Percentiles rank a stretch among this genome's conserved stretches.
phyloP scores from a whole-genome alignment of 208 protist genomes.

The Trichomonas vaginalis region DNA sequence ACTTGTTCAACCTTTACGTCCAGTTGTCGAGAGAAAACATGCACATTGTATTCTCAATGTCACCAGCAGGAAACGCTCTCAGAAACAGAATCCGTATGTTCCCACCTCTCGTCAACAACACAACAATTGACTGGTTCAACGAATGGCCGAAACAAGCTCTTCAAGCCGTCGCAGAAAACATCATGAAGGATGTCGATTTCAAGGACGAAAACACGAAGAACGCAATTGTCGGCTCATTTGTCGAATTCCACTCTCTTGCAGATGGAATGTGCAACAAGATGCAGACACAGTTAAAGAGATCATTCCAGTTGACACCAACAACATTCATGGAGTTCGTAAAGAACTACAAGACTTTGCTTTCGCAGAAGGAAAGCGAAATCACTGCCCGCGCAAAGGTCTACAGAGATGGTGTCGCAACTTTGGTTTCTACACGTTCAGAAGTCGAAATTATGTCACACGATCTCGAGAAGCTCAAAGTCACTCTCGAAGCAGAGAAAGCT shows the following conservation, averaged over 20 bases:
- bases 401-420: conserved; percentile 46
- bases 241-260: conserved; percentile 70
- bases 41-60: conserved; percentile 87
- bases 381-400: conserved; percentile 41
- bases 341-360: conserved; percentile 70
- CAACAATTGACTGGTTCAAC: conserved; percentile 92
- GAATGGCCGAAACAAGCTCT: conserved; percentile 89
- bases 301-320: conserved; percentile 92
- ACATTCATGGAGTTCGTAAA: conserved; percentile 83
- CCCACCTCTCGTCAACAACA: conserved; percentile 83
- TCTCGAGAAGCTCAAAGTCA: conserved; percentile 52
- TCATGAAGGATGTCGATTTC: conserved; percentile 59
- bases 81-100: conserved; percentile 83
- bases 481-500: conserved; percentile 48
- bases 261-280: conserved; percentile 60
- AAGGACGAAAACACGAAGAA: conserved; percentile 44
- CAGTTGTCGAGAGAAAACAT: conserved; percentile 71
- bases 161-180: conserved; percentile 64
- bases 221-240: conserved; percentile 65
- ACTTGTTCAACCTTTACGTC: conserved; percentile 83
- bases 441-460: conserved; percentile 52
- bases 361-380: conserved; percentile 68
- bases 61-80: conserved; percentile 74
- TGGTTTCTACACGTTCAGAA: conserved; percentile 45
- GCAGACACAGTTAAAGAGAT: conserved; percentile 65